Conservation (phyloP, 2,329 filamentous ascomycete species). For the Exophiala calicioides region DNA sequence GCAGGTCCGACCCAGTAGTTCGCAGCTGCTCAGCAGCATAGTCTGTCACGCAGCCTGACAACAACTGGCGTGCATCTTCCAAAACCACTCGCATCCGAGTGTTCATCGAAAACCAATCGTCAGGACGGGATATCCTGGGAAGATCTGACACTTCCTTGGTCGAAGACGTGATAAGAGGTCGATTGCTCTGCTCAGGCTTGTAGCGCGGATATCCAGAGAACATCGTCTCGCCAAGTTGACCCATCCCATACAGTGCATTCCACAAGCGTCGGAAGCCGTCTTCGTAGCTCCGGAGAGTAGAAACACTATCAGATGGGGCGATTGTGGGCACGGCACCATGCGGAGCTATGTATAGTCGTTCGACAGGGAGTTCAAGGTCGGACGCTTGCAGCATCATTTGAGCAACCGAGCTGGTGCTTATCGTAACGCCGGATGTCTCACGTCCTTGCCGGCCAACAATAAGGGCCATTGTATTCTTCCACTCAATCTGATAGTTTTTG, state of each 20-base stretch:
- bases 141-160: not conserved
- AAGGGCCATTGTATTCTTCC: conserved; percentile 1
- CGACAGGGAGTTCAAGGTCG: conserved; percentile 1
- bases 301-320: not conserved
- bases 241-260: not conserved
- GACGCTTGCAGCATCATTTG: not conserved
- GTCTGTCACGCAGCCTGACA: conserved; percentile 2
- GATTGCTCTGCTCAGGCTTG: not conserved
- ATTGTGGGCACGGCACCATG: not conserved
- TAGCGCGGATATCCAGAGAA: conserved; percentile 1
- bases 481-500: not conserved
- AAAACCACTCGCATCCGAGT: not conserved
- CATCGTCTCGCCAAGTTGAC: not conserved
- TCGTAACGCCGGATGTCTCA: not conserved
- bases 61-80: conserved; percentile 2
- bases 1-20: not conserved
- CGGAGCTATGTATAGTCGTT: conserved; percentile 1
- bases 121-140: not conserved
- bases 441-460: conserved; percentile 2
- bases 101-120: conserved; percentile 1
- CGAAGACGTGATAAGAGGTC: not conserved
- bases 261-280: not conserved
- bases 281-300: not conserved
- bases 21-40: conserved; percentile 3
- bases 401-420: not conserved